Base-by-base conservation (phyloP, 2,329 filamentous ascomycete genomes). In the Aspergillus arachidicola region DNA sequence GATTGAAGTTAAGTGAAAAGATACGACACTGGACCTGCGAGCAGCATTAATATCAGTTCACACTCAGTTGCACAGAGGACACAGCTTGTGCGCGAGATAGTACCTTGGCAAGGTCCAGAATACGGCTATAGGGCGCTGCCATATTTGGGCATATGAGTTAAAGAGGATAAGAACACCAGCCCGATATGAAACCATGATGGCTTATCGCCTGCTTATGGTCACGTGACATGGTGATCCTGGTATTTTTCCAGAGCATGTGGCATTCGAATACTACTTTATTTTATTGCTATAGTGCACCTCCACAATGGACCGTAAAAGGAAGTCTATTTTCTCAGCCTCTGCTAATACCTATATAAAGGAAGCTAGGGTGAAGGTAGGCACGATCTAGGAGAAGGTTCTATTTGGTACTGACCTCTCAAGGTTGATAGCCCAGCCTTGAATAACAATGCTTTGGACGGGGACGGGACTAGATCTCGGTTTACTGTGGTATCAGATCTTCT, bases 1-100 rank as follows among this genome's bases (percentile, higher is more conserved):
- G 95, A 80, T 99, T 99, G 84, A 89, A 98, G 59, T 90, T 94
- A 57, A 91, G 92, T 73, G 89, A 90, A 84, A 98, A 99, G 82
- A 98, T 87, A 77, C 89, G 88, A 85, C 93, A 97, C 90, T 94
- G 93, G 75, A 87, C 86, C 94, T 97, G 72, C 21, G 30, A 26
- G 48, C 26, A 53, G 50, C n/a, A 28, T 30, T 19, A 61, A n/a
- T 12, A 21, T 41, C 57, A 21, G 21, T 56, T 48, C 34, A 12
- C 11, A 54, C 2, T 56, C 34, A 23, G 19, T 26, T 21, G 10
- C 10, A n/a, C 16, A n/a, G 1, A 23, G 12, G 4, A 11, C 16
- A 51, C 28, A 6, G 26, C 28, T n/a, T 16, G 45, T 51, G 19
- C n/a, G 28, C 6, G 32, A 50, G 12, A 21, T 30, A 21, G 53